Conservation (phyloP, 768 basidiomycete species). For the Auriscalpium vulgare region DNA sequence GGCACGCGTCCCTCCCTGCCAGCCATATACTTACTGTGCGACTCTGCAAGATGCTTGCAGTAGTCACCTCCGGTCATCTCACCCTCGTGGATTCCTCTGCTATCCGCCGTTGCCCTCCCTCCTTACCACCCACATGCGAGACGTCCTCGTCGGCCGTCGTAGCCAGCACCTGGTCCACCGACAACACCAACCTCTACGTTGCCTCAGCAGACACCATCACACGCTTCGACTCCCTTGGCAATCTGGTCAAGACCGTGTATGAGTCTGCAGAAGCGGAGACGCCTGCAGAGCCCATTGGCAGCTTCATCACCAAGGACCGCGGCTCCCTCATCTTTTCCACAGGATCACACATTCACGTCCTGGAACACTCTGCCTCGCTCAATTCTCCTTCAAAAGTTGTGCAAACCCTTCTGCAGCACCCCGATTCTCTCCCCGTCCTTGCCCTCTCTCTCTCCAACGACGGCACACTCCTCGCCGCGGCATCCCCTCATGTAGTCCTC, state of each 20-base stretch:
- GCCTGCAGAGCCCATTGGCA: constrained; percentile 25
- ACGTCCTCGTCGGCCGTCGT: constrained; percentile 26
- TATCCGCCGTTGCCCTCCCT: constrained; percentile 38
- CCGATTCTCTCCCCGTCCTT: constrained; percentile 31
- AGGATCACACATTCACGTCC: constrained; percentile 37
- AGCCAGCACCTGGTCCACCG: constrained; percentile 47
- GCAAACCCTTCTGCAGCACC: constrained; percentile 47
- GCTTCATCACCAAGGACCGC: constrained; percentile 27
- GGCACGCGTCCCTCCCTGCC: neutral
- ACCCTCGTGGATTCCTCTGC: constrained; percentile 37
- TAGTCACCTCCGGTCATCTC: constrained; percentile 41
- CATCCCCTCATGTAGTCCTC: constrained; percentile 43
- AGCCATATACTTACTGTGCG: neutral
- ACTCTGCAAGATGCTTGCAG: constrained; percentile 40
- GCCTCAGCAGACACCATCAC: constrained; percentile 40
- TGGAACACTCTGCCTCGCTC: constrained; percentile 36
- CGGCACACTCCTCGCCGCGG: constrained; percentile 45
- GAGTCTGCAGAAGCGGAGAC: constrained; percentile 21
- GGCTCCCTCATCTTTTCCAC: constrained; percentile 40
- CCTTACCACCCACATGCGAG: constrained; percentile 23
- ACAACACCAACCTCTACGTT: constrained; percentile 49
- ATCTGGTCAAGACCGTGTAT: constrained; percentile 38
- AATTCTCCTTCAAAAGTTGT: constrained; percentile 29
- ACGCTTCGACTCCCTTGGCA: constrained; percentile 42
- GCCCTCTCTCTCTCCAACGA: constrained; percentile 57